Evolutionary conservation across 1,284 basidiomycete species (phyloP), one percentile per base, ranked within the genome.

Genomic region (Moesziomyces globuligerus): DNA sequence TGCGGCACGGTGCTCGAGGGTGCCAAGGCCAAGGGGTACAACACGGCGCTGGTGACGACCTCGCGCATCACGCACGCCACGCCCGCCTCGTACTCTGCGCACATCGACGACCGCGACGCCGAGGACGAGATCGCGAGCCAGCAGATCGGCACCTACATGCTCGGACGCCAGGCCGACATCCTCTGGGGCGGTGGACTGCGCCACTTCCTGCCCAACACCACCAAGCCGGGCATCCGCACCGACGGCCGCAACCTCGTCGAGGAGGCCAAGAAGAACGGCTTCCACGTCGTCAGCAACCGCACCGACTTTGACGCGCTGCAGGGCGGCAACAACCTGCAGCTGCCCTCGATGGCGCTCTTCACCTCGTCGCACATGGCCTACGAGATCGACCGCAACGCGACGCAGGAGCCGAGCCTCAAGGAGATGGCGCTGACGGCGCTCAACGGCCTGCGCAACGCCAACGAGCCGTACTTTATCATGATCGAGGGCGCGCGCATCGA

Each of bases 391-490:
- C 62, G 81, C 18, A 76, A 80, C 55, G 51, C 70, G 0, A 75
- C 60, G 6, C 36, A 52, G 20, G 73, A 82, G 65, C 81, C 81
- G 6, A 72, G 70, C 8, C 70, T 83, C 39, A 68, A 74, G 39
- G 78, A 81, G 59, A 82, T 83, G 79, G 76, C 81, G 1, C 57
- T 76, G 25, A 77, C 78, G 9, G 79, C 81, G 3, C 73, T 83
- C 44, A 70, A 74, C 25, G 75, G 72, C 1, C 72, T 83, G 29
- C 67, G 76, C 52, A 48, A 65, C 37, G 49, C 42, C 44, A 65
- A 75, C 48, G 59, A 77, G 69, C 80, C 79, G 0, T 83, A 75
- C 74, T 81, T 82, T 60, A 72, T 83, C 54, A 81, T 82, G 76
- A 74, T 70, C 46, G 78, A 79, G 48, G 75, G 59, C 39, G 79